A percentile compares a stretch with the other conserved stretches of the same genome.
Conservation (phyloP, 2,329 filamentous ascomycete species). For the Penicillium crustosum region DNA sequence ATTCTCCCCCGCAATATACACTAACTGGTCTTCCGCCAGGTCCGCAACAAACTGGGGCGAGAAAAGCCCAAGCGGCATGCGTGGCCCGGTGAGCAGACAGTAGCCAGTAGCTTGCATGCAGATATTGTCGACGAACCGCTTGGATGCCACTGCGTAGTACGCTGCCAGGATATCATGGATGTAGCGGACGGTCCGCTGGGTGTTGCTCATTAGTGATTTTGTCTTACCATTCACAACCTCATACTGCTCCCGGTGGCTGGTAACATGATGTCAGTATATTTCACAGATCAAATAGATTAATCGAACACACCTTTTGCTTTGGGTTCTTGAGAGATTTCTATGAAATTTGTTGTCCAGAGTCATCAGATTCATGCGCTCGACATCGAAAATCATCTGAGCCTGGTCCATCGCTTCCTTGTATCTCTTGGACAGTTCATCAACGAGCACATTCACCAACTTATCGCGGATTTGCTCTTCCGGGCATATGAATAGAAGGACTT, state of each 20-base stretch:
- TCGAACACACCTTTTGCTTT: not conserved
- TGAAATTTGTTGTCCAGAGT: slow-evolving; percentile 6
- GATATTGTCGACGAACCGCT: slow-evolving; percentile 64
- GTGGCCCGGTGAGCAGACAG: slow-evolving; percentile 51
- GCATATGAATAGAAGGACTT: not conserved
- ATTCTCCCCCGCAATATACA: slow-evolving; percentile 61
- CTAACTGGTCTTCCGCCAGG: slow-evolving; percentile 52
- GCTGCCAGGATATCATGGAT: slow-evolving; percentile 61
- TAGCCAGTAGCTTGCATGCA: slow-evolving; percentile 59
- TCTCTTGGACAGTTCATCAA: not conserved
- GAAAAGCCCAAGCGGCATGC: slow-evolving; percentile 56
- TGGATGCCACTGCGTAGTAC: slow-evolving; percentile 63
- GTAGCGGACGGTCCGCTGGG: slow-evolving; percentile 39
- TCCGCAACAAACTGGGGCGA: slow-evolving; percentile 51
- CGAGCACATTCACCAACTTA: not conserved
- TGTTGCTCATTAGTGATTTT: slow-evolving; percentile 15
- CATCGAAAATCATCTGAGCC: not conserved
- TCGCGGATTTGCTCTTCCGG: not conserved
- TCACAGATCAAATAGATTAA: not conserved
- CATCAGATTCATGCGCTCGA: not conserved
- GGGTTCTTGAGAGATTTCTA: too few relatives aligned
- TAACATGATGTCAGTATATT: not conserved
- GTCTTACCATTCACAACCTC: not conserved
- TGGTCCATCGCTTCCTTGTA: not conserved
- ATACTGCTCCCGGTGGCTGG: not conserved